Conservation (phyloP, 495 filamentous ascomycete genomes). For the Eremomyces bilateralis region DNA sequence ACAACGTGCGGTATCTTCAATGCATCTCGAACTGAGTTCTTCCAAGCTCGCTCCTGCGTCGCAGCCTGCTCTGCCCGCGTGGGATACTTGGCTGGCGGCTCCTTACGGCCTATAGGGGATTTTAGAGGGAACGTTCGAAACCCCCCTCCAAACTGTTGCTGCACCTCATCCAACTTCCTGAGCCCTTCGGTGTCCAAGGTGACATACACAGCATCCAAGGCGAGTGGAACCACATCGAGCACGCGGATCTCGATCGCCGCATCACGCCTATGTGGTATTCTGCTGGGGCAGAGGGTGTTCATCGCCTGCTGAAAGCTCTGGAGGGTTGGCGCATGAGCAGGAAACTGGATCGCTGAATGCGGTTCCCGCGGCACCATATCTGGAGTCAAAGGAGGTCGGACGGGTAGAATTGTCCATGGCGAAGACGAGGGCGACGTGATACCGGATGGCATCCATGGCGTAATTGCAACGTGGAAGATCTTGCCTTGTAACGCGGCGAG, state of each 20-base stretch:
- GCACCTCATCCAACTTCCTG: constrained; percentile 36
- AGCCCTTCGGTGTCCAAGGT: constrained; percentile 59
- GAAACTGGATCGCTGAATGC: constrained; percentile 60
- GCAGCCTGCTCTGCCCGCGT: constrained; percentile 1
- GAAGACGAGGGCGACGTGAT: constrained; percentile 32
- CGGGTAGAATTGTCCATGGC: constrained; percentile 70
- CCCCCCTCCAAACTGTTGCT: constrained; percentile 39
- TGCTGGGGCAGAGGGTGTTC: constrained; percentile 34
- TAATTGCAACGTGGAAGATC: constrained; percentile 44
- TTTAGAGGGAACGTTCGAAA: constrained; percentile 23
- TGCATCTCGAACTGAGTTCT: constrained; percentile 55
- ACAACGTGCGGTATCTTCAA: constrained; percentile 48
- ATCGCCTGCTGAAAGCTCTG: constrained; percentile 49
- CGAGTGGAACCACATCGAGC: constrained; percentile 56
- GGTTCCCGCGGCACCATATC: constrained; percentile 27
- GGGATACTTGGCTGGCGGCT: constrained; percentile 8
- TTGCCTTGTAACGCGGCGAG: not conserved
- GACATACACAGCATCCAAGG: constrained; percentile 67
- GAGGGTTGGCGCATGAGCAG: constrained; percentile 54
- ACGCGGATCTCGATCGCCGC: constrained; percentile 52
- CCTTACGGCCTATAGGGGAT: constrained; percentile 18
- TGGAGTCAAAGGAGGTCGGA: constrained; percentile 24
- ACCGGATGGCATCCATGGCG: constrained; percentile 51
- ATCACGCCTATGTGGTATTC: constrained; percentile 23
- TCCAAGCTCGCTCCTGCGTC: constrained; percentile 37